Conservation (phyloP, 2,329 filamentous ascomycete species). For the Penicillium capsulatum region DNA sequence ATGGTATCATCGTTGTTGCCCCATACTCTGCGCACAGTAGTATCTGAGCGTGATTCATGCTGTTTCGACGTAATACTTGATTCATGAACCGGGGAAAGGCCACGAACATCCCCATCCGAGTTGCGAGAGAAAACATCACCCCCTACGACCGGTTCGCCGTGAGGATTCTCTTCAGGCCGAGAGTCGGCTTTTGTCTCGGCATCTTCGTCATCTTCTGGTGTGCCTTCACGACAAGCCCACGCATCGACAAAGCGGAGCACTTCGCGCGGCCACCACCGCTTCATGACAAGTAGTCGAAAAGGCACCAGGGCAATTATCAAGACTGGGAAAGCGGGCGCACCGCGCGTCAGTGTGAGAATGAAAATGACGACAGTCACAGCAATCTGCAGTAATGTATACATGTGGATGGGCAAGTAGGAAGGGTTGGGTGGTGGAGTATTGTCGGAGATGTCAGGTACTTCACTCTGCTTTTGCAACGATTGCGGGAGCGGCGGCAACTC, state of each 20-base stretch:
- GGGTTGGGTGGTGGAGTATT: constrained; percentile 32
- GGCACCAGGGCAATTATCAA: constrained; percentile 63
- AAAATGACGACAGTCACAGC: constrained; percentile 59
- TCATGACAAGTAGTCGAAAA: constrained; percentile 58
- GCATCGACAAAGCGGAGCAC: constrained; percentile 52
- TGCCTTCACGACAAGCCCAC: constrained; percentile 51
- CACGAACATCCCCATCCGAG: background rate
- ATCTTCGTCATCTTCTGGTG: constrained; percentile 49
- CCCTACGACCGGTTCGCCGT: constrained; percentile 1
- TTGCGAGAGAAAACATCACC: constrained; percentile 7
- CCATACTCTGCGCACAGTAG: constrained; percentile 6
- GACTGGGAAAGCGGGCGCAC: constrained; percentile 59
- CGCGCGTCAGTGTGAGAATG: constrained; percentile 59
- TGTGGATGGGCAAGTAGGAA: constrained; percentile 54
- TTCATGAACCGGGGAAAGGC: background rate
- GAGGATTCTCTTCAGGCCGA: background rate
- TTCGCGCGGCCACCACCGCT: constrained; percentile 56
- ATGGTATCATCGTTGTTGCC: constrained; percentile 4
- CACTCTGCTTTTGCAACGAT: constrained; percentile 16
- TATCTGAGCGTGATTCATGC: too few species aligned
- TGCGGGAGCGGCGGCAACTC: constrained; percentile 50
- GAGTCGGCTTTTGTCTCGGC: constrained; percentile 6
- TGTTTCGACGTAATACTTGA: background rate
- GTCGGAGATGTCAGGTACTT: constrained; percentile 4
- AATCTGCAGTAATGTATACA: constrained; percentile 57